A percentile compares a stretch with the other conserved stretches of the same genome.
These are phyloP conservation scores for Sugiyamaella neomexicana DNA, from an alignment of 1,139 yeast species.

Conservation along the genomic window DNA sequence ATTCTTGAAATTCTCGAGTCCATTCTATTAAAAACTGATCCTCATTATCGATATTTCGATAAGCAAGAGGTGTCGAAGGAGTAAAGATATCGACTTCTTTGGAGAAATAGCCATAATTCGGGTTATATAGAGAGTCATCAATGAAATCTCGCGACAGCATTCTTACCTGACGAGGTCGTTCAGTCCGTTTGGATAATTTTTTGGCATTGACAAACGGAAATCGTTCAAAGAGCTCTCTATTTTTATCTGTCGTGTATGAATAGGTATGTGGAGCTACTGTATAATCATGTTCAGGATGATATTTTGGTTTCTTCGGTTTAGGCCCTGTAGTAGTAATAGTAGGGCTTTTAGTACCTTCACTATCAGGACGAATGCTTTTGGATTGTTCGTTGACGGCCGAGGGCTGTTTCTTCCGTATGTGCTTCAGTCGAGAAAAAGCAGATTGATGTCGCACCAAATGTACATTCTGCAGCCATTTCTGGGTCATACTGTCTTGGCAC, in stretches of 20 bases:
- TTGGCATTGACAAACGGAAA: conserved; percentile 51
- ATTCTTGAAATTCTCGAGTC: conserved; percentile 63
- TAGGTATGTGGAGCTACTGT: conserved; percentile 30
- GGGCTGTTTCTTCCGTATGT: not conserved
- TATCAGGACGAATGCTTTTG: not conserved
- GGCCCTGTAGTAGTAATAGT: not conserved
- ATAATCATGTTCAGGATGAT: conserved; percentile 28
- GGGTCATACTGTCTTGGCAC: not conserved
- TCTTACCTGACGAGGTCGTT: conserved; percentile 62
- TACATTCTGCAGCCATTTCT: not conserved
- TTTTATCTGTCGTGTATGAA: conserved; percentile 32
- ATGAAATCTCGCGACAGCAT: conserved; percentile 78
- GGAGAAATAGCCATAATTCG: conserved; percentile 77
- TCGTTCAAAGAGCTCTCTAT: conserved; percentile 44
- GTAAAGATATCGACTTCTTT: conserved; percentile 73
- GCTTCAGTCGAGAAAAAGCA: conserved; percentile 3
- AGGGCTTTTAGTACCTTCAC: not conserved
- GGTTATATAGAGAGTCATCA: conserved; percentile 81
- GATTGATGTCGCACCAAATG: not conserved
- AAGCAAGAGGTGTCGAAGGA: conserved; percentile 51
- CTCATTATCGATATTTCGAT: conserved; percentile 56
- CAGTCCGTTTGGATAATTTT: conserved; percentile 47
- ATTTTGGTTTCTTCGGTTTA: conserved; percentile 7
- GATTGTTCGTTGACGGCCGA: not conserved
- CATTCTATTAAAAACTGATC: conserved; percentile 72